These are phyloP conservation scores for Pythium inflatum DNA, from an alignment of 352 stramenopile genomes.

Conservation along the genomic window DNA sequence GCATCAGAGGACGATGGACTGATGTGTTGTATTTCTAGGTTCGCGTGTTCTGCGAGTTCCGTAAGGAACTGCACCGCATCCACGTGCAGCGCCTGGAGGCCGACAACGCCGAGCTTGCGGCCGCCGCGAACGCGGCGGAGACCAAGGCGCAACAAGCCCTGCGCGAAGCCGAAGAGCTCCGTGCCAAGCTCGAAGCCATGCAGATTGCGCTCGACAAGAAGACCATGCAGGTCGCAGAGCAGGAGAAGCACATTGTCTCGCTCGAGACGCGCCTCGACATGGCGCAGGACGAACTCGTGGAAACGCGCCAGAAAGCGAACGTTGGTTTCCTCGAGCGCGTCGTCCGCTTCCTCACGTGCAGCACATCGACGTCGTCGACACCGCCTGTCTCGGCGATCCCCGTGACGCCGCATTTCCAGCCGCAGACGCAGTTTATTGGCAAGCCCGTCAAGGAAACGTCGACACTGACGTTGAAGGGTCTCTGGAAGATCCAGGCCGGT, in stretches of 20 bases:
- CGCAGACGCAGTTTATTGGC: slow-evolving; percentile 19
- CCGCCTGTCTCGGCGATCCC: slow-evolving; percentile 47
- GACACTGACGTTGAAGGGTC: slow-evolving; percentile 34
- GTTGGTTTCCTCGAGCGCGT: slow-evolving; percentile 63
- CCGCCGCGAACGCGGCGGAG: slow-evolving; percentile 44
- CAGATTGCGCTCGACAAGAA: slow-evolving; percentile 61
- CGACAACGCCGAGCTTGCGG: slow-evolving; percentile 57
- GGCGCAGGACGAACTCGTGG: slow-evolving; percentile 51
- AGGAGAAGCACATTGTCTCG: slow-evolving; percentile 57
- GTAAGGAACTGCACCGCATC: slow-evolving; percentile 61
- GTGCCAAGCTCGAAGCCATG: slow-evolving; percentile 59
- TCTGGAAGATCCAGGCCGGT: slow-evolving; percentile 34
- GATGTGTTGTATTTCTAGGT: slow-evolving; percentile 27
- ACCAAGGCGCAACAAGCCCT: slow-evolving; percentile 45
- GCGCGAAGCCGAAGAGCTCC: slow-evolving; percentile 49
- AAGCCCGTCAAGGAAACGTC: slow-evolving; percentile 33
- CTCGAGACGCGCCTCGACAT: slow-evolving; percentile 65
- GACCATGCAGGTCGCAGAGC: slow-evolving; percentile 57
- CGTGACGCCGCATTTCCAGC: slow-evolving; percentile 22
- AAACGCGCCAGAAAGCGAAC: slow-evolving; percentile 48
- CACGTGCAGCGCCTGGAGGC: slow-evolving; percentile 76
- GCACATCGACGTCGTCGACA: slow-evolving; percentile 37
- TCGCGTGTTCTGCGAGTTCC: slow-evolving; percentile 56
- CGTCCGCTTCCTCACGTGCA: slow-evolving; percentile 89
- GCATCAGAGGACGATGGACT: background rate